Base-by-base conservation (phyloP, 441 rosid species). In the Codiaeum variegatum region DNA sequence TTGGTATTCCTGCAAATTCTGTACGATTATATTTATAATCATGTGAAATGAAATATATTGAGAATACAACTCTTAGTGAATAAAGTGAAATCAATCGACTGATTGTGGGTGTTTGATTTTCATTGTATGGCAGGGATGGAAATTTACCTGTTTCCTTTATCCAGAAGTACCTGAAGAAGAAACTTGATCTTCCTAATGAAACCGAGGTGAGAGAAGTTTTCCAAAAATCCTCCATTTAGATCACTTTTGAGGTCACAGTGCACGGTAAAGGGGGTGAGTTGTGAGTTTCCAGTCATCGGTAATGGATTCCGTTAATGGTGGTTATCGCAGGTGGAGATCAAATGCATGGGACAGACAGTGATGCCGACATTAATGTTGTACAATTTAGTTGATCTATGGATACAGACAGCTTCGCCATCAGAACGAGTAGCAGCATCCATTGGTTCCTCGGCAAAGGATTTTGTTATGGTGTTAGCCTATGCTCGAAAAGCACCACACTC, bases 361-460 rank as follows among this genome's bases (percentile, higher is more conserved):
- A 74, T 87, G 63, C 96, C 97, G 34, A 84, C 93, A 11, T 62
- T 89, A 77, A 84, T 81, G 76, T 78, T 94, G 77, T 80, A 81
- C 79, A 87, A 82, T 83, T 81, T 91, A 81, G 83, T 90, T 32
- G 95, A 91, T 56, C 75, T 83, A 72, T 94, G 97, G 96, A 78
- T 89, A 70, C 87, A 87, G 77, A 82, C 84, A 62, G 76, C 83
- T 18, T 63, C 91, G 12, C 82, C 82, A 62, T 77, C 88, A 7
- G 84, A 91, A 55, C 83, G 87, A 51, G 77, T 90, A 16, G 36
- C 87, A 15, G 88, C 93, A 52, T 70, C 85, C 1, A 69, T 87
- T 49, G 98, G 98, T 71, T 89, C 91, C 21, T 87, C 93, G 10
- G 98, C 97, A 3, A 90, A 91, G 80, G 97, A 94, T 19, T 94